Evolutionary conservation across 2,329 filamentous ascomycete species (phyloP).

Genomic region (Hypoxylon sp.): DNA sequence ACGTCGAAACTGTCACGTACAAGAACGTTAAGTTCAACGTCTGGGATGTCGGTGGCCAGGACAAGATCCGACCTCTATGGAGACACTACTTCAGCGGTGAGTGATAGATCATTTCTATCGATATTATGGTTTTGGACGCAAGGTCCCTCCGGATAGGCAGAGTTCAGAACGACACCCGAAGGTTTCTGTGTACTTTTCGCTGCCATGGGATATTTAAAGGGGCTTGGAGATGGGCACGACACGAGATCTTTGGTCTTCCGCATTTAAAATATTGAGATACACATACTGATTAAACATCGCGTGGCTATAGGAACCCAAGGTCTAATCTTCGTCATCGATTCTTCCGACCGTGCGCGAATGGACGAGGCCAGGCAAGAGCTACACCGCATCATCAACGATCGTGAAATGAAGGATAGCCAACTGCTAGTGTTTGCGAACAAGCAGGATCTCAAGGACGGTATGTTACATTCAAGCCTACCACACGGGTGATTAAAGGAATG

Average conservation of each 20-base stretch:
- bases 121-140: not conserved
- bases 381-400: constrained; percentile 96
- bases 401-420: constrained; percentile 96
- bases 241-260: not conserved
- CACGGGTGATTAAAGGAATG: not conserved
- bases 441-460: constrained; percentile 90
- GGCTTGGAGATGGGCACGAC: not conserved
- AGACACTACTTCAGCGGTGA: constrained; percentile 92
- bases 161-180: not conserved
- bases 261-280: not conserved
- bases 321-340: constrained; percentile 98
- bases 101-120: constrained; percentile 43
- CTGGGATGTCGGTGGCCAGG: constrained; percentile 98
- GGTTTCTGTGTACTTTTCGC: not conserved
- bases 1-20: constrained; percentile 98
- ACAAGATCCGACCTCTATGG: constrained; percentile 98
- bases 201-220: not conserved
- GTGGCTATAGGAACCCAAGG: constrained; percentile 85
- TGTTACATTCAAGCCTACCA: constrained; percentile 45
- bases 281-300: constrained; percentile 9
- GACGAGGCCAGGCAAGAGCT: constrained; percentile 94
- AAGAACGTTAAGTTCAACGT: constrained; percentile 99
- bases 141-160: not conserved
- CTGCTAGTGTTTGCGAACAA: constrained; percentile 98
- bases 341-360: constrained; percentile 89